phyloP scores from a whole-genome alignment of 2,329 filamentous ascomycete species.

The Diatrype stigma region DNA sequence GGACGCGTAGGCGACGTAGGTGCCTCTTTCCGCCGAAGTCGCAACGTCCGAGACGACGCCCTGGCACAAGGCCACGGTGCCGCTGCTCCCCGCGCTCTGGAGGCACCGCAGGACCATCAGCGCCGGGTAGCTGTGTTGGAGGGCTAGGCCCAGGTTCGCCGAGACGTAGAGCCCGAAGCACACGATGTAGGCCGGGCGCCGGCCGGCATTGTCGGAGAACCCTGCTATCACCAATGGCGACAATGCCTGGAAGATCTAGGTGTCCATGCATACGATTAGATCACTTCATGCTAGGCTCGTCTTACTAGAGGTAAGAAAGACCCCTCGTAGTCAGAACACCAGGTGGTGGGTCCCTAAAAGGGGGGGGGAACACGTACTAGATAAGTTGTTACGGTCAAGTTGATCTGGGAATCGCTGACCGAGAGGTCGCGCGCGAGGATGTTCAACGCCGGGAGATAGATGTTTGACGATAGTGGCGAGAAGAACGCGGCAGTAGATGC shows the following conservation, averaged over 20 bases:
- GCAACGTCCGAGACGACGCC: constrained; percentile 36
- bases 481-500: background rate
- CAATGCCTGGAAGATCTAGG: constrained; percentile 30
- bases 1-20: constrained; percentile 35
- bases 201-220: constrained; percentile 33
- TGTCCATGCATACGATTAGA: too few species aligned
- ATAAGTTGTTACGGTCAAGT: constrained; percentile 48
- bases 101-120: constrained; percentile 36
- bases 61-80: constrained; percentile 36
- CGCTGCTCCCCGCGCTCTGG: constrained; percentile 40
- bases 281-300: too few species aligned
- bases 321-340: too few species aligned
- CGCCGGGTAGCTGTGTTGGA: constrained; percentile 29
- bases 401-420: constrained; percentile 38
- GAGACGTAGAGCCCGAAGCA: constrained; percentile 30
- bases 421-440: constrained; percentile 32
- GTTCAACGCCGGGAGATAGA: constrained; percentile 33
- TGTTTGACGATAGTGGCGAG: constrained; percentile 12
- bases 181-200: constrained; percentile 33
- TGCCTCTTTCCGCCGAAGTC: constrained; percentile 32
- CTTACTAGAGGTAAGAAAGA: too few species aligned
- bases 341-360: too few species aligned
- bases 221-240: constrained; percentile 34
- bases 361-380: constrained; percentile 25
- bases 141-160: constrained; percentile 31